These are phyloP conservation scores for Massarina eburnea DNA, from an alignment of 2,329 filamentous ascomycete genomes.

Conservation along the genomic window DNA sequence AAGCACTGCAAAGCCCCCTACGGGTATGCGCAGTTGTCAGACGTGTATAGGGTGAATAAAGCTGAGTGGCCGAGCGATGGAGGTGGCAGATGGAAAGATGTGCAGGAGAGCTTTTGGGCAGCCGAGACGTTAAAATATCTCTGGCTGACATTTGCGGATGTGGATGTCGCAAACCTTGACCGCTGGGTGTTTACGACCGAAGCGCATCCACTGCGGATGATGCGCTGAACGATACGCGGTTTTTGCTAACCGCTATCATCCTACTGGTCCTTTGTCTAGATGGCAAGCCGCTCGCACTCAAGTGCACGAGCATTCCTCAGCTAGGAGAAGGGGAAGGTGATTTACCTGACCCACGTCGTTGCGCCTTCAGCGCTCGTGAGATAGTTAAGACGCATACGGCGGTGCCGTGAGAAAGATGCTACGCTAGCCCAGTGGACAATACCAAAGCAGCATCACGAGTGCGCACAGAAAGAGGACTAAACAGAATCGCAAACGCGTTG, in stretches of 20 bases:
- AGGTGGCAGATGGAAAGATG: slow-evolving; percentile 35
- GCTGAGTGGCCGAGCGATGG: slow-evolving; percentile 22
- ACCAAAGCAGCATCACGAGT: no score
- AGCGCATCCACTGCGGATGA: slow-evolving; percentile 45
- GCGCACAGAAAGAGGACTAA: no score
- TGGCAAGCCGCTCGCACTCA: background rate
- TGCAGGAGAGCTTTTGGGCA: slow-evolving; percentile 44
- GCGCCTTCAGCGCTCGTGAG: no score
- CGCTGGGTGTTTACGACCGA: slow-evolving; percentile 50
- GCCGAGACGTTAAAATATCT: slow-evolving; percentile 47
- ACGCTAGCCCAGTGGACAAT: no score
- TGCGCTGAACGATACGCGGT: slow-evolving; percentile 21
- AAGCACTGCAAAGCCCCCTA: slow-evolving; percentile 41
- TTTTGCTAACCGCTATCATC: background rate
- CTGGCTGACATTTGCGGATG: slow-evolving; percentile 43
- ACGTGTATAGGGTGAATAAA: slow-evolving; percentile 32
- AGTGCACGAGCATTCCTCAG: background rate
- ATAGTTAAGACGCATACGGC: no score
- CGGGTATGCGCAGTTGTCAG: slow-evolving; percentile 42
- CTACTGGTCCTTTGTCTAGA: background rate
- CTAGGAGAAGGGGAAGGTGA: no score
- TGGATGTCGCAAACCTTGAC: slow-evolving; percentile 41
- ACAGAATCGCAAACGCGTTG: no score
- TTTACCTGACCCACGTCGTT: no score
- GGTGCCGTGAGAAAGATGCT: no score